These are phyloP conservation scores for Panicum virgatum DNA, from an alignment of 202 grass and related monocot genomes.

Conservation along the genomic window DNA sequence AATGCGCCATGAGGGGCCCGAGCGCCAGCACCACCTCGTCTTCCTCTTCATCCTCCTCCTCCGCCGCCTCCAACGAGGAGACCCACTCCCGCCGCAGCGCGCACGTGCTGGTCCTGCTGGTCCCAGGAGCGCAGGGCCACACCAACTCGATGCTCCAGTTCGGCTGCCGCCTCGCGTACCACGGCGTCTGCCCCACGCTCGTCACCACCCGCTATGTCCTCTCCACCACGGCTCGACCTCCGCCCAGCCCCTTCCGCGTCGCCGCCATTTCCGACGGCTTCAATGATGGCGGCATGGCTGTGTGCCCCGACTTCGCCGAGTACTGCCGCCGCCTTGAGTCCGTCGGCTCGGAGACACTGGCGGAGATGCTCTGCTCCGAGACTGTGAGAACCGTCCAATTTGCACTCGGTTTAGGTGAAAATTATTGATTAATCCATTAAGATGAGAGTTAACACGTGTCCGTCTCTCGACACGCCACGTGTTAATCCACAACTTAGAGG, in stretches of 20 bases:
- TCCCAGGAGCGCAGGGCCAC: conserved; percentile 54
- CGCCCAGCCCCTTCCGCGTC: too few relatives aligned
- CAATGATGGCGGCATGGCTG: conserved; percentile 18
- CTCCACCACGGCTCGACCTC: not conserved
- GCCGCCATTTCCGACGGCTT: conserved; percentile 55
- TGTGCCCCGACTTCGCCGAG: not conserved
- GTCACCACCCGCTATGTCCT: conserved; percentile 42
- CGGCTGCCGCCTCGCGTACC: conserved; percentile 31
- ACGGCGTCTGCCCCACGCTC: conserved; percentile 35
- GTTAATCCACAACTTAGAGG: too few relatives aligned
- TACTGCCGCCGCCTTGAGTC: not conserved
- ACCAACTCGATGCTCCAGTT: conserved; percentile 57
- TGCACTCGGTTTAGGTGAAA: too few relatives aligned
- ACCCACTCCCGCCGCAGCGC: not conserved
- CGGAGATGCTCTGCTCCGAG: not conserved
- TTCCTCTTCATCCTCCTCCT: too few relatives aligned
- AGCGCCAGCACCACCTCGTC: too few relatives aligned
- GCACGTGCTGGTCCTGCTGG: conserved; percentile 30
- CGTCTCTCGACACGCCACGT: too few relatives aligned
- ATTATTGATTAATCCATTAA: too few relatives aligned
- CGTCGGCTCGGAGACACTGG: not conserved
- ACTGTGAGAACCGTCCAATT: not conserved
- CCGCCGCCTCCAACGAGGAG: too few relatives aligned
- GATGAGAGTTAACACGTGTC: too few relatives aligned
- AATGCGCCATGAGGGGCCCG: too few relatives aligned